phyloP scores from a whole-genome alignment of 1,284 basidiomycete species.

The Ceratobasidium sp. region DNA sequence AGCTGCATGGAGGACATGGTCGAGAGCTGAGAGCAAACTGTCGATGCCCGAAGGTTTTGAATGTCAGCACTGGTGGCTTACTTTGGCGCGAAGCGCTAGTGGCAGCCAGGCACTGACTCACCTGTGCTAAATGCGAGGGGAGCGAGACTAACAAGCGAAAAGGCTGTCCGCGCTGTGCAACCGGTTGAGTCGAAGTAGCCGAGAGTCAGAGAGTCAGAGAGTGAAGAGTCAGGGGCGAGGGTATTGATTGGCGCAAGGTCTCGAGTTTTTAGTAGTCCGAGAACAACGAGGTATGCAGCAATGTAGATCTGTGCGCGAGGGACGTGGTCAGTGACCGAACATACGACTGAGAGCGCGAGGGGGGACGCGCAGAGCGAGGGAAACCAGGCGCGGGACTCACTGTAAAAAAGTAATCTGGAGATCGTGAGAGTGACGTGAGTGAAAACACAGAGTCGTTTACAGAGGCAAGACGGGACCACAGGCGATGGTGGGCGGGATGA shows the following conservation, averaged over 20 bases:
- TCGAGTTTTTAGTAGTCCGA: conserved; percentile 14
- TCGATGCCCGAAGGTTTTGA: conserved; percentile 13
- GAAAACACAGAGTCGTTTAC: conserved; percentile 22
- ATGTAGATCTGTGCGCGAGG: conserved; percentile 16
- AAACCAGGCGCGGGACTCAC: conserved; percentile 17
- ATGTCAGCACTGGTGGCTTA: conserved; percentile 41
- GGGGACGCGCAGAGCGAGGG: neutral
- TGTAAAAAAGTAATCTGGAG: conserved; percentile 27
- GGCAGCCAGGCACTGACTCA: conserved; percentile 24
- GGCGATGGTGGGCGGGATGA: conserved; percentile 36
- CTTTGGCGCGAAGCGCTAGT: conserved; percentile 44
- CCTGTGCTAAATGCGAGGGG: conserved; percentile 15
- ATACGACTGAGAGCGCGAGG: neutral
- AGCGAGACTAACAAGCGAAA: conserved; percentile 5
- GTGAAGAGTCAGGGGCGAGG: conserved; percentile 19
- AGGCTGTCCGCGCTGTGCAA: conserved; percentile 26
- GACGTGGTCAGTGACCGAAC: conserved; percentile 13
- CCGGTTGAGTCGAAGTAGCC: conserved; percentile 29
- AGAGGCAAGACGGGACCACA: conserved; percentile 5
- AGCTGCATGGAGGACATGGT: conserved; percentile 45
- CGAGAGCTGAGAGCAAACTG: conserved; percentile 12
- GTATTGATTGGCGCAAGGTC: conserved; percentile 16
- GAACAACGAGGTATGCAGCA: conserved; percentile 17
- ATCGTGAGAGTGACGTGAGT: conserved; percentile 40
- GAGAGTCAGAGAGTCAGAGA: conserved; percentile 16